A percentile compares a stretch with the other conserved stretches of the same genome.
These are phyloP conservation scores for Mortierella sp. DNA, from an alignment of 371 early-diverging fungal genomes.

Conservation along the genomic window DNA sequence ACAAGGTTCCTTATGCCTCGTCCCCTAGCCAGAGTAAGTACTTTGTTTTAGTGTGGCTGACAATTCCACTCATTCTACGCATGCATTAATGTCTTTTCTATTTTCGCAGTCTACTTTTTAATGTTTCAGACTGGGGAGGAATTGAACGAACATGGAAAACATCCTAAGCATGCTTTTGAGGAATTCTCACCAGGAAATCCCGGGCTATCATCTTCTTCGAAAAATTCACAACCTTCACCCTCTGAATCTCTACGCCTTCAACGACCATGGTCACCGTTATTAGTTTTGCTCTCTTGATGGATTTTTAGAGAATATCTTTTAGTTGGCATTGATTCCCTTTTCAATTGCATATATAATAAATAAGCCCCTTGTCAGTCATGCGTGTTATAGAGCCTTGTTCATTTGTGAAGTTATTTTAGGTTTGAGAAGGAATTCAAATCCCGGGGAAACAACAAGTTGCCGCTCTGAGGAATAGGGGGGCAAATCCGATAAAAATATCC, in stretches of 20 bases:
- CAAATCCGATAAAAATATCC: too few species aligned
- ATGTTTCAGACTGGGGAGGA: conserved; percentile 42
- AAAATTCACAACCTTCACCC: not conserved
- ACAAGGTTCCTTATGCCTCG: conserved; percentile 34
- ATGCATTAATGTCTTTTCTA: not conserved
- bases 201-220: not conserved
- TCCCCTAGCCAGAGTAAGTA: conserved; percentile 50
- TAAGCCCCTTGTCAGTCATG: too few species aligned
- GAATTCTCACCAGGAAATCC: not conserved
- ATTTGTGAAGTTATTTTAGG: too few species aligned
- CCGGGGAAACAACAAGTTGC: too few species aligned
- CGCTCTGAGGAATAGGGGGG: too few species aligned
- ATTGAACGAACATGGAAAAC: not conserved
- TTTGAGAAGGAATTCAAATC: too few species aligned
- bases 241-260: conserved; percentile 1
- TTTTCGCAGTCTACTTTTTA: conserved; percentile 40
- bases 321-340: not conserved
- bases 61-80: too few species aligned
- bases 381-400: too few species aligned
- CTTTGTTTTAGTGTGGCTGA: not conserved
- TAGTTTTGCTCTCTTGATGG: conserved; percentile 4
- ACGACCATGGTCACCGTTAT: not conserved
- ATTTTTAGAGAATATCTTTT: not conserved
- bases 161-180: not conserved
- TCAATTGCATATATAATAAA: not conserved